Percentiles rank a stretch among this genome's conserved stretches.
Conservation (phyloP, 2,329 filamentous ascomycete genomes). For the Spiromastix sp. region DNA sequence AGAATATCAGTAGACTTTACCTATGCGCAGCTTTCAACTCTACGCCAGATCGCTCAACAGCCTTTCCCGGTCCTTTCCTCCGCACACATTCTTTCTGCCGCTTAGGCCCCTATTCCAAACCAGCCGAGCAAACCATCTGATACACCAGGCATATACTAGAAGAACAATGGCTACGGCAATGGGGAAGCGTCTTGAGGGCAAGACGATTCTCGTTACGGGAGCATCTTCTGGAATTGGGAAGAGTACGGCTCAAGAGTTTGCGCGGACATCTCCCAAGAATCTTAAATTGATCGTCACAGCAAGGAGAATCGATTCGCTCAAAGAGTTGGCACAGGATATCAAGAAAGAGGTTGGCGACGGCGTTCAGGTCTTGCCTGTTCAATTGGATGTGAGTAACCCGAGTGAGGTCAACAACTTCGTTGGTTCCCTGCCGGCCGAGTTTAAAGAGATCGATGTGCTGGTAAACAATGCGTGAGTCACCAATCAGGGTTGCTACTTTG, state of each 20-base stretch:
- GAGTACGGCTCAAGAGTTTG: conserved; percentile 74
- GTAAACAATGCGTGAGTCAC: conserved; percentile 85
- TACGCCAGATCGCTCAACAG: conserved; percentile 5
- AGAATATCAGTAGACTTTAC: background rate
- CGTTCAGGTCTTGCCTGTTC: conserved; percentile 70
- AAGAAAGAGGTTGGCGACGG: conserved; percentile 63
- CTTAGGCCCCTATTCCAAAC: background rate
- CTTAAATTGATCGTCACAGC: conserved; percentile 82
- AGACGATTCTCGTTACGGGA: conserved; percentile 85
- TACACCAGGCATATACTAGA: conserved; percentile 16
- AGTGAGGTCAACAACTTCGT: conserved; percentile 67
- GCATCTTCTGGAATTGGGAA: conserved; percentile 86
- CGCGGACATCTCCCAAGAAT: conserved; percentile 66
- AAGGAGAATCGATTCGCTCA: conserved; percentile 68
- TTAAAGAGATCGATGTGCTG: conserved; percentile 72
- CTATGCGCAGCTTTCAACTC: conserved; percentile 8
- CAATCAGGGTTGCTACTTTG: background rate
- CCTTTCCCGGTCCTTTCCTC: conserved; percentile 1
- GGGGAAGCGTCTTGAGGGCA: conserved; percentile 77
- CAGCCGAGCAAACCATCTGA: conserved; percentile 1
- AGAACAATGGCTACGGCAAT: conserved; percentile 57
- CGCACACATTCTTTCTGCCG: too few relatives aligned
- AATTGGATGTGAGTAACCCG: conserved; percentile 77
- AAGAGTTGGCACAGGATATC: conserved; percentile 68
- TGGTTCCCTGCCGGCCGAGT: conserved; percentile 63